phyloP scores from a whole-genome alignment of 2,329 filamentous ascomycete species.

The Endothia cerciana region DNA sequence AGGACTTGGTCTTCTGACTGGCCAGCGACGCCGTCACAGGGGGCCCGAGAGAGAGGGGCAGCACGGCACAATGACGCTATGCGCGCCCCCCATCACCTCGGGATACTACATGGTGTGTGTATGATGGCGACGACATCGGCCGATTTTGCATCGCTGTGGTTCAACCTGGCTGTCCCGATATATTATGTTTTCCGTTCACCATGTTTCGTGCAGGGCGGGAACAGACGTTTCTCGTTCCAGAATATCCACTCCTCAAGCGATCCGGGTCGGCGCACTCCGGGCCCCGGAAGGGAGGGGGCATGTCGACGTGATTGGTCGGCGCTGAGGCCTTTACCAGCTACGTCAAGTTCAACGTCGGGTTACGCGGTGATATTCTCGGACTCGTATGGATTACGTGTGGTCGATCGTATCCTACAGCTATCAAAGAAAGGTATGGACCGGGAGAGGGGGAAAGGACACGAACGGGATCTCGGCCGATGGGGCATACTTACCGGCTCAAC shows the following conservation, averaged over 20 bases:
- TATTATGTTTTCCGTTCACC: not conserved
- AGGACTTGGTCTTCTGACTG: slow-evolving; percentile 26
- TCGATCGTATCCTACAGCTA: slow-evolving; percentile 25
- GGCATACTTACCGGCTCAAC: slow-evolving; percentile 34
- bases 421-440: slow-evolving; percentile 6
- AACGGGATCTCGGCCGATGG: slow-evolving; percentile 10
- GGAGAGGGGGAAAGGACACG: slow-evolving; percentile 14
- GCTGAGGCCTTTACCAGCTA: not conserved
- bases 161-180: not conserved
- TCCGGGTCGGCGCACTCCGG: not conserved
- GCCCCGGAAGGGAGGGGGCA: not conserved
- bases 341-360: not conserved
- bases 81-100: not conserved
- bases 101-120: no score
- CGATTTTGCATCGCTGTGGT: not conserved
- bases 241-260: not conserved
- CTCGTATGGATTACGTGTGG: slow-evolving; percentile 15
- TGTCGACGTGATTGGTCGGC: not conserved
- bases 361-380: not conserved
- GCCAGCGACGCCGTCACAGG: slow-evolving; percentile 21
- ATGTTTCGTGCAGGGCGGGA: not conserved
- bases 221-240: slow-evolving; percentile 1
- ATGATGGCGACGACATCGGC: slow-evolving; percentile 7
- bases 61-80: slow-evolving; percentile 21
- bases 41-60: slow-evolving; percentile 2